Conservation (phyloP, 257 asterid species). For the Solanum tarijense region DNA sequence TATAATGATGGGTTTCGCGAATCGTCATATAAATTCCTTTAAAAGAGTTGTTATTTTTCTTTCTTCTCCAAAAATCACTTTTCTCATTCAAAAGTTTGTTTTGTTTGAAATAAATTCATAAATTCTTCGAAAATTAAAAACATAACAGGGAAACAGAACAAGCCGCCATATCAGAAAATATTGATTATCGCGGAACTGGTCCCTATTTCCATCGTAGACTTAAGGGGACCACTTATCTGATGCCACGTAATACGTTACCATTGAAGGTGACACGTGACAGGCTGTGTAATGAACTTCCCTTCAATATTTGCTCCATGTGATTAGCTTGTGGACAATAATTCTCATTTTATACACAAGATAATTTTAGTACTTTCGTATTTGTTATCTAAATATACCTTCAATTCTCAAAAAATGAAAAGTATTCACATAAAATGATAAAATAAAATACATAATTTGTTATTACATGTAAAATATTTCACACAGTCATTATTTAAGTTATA, state of each 20-base stretch:
- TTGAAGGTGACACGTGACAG: neutral
- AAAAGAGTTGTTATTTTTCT: neutral
- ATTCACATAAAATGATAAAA: no score
- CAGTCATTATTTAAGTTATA: no score
- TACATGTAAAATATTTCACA: neutral
- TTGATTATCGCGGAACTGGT: neutral
- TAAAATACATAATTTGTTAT: no score
- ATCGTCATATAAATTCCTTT: neutral
- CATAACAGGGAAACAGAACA: neutral
- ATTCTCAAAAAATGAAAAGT: no score
- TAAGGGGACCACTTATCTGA: neutral
- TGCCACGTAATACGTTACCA: neutral
- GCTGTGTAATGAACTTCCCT: neutral
- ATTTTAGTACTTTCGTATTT: no score
- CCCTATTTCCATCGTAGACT: neutral
- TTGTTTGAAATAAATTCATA: neutral
- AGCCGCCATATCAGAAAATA: neutral
- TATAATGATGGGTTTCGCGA: neutral
- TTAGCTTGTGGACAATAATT: neutral
- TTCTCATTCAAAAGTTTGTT: neutral
- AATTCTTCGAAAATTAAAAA: neutral
- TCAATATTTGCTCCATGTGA: neutral
- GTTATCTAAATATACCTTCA: no score
- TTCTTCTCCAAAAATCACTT: neutral
- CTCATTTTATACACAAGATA: neutral